Percentiles rank a stretch among this genome's conserved stretches.
Evolutionary conservation across 139 green algal genomes (phyloP).

Genomic region (Volvox reticuliferus): DNA sequence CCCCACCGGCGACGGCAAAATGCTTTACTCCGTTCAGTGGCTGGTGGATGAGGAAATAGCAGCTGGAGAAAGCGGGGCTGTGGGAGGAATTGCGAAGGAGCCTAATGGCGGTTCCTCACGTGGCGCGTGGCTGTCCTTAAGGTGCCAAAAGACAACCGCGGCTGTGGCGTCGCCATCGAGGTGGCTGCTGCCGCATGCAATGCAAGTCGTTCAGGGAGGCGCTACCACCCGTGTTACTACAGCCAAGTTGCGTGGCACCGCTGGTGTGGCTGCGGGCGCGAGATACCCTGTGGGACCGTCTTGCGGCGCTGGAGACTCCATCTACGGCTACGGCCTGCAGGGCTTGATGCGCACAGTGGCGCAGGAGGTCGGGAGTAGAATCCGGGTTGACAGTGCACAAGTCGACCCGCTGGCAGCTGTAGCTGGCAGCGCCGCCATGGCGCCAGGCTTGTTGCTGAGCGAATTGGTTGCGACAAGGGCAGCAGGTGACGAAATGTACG

Average conservation of each 20-base stretch:
- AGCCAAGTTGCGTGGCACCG: neutral
- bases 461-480: neutral
- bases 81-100: neutral
- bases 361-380: constrained; percentile 25
- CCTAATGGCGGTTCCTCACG: neutral
- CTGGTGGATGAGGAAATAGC: constrained; percentile 13
- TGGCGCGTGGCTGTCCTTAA: neutral
- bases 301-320: neutral
- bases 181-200: neutral
- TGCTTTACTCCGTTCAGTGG: constrained; percentile 61
- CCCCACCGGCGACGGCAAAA: neutral
- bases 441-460: neutral
- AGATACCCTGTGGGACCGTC: neutral
- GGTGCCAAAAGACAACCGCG: no score
- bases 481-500: neutral
- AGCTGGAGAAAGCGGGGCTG: neutral
- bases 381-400: neutral
- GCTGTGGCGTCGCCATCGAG: neutral
- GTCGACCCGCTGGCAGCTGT: neutral
- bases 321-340: constrained; percentile 24
- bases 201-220: constrained; percentile 5
- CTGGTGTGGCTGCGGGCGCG: neutral
- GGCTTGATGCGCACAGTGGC: constrained; percentile 37
- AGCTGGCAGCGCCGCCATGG: no score
- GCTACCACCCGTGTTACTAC: neutral